Evolutionary conservation across 768 basidiomycete genomes (phyloP), one percentile per base, ranked within the genome.

Genomic region (Phanerochaete sordida): DNA sequence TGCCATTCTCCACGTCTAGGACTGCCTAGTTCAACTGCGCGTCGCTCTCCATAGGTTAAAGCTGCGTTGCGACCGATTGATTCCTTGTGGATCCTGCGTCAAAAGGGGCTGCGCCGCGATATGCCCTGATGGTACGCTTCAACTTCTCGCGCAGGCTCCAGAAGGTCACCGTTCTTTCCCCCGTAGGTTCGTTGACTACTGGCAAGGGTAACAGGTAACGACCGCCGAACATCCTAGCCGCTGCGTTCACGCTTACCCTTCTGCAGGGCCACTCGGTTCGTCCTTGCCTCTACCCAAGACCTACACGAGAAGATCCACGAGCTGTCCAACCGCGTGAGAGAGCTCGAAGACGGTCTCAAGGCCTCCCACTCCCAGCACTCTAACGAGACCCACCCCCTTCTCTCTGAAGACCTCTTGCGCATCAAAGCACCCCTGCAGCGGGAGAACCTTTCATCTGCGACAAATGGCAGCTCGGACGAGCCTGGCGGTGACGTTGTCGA

Each of bases 31-130:
- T 62, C 57, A 39, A 62, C 55, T 30, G 37, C 60, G 26, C 13
- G 16, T 23, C 39, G n/a, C 47, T 53, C 28, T 2, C 23, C 31
- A 31, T 59, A 87, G 87, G 64, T 72, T 89, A 39, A 89, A 89
- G 71, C 73, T 88, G 61, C 79, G 85, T 21, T 93, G 90, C 72
- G 90, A 92, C 77, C 81, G 90, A 66, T 79, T 79, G 28, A 78
- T 91, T 65, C 90, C 90, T 11, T 92, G 90, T 66, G 82, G 87
- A 63, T 90, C 88, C 1, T 92, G 90, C 66, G 82, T 91, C 23
- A 93, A 92, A 73, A 81, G 88, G 62, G 88, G 88, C 13, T 90
- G 88, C 67, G 86, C 85, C 52, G 86, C 89, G 58, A 91, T 93
- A 63, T 93, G 90, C 71, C 90, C 90, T 52, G 90, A 92, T 80